Conservation (phyloP, 345 rosid genomes). For the Aegle marmelos region DNA sequence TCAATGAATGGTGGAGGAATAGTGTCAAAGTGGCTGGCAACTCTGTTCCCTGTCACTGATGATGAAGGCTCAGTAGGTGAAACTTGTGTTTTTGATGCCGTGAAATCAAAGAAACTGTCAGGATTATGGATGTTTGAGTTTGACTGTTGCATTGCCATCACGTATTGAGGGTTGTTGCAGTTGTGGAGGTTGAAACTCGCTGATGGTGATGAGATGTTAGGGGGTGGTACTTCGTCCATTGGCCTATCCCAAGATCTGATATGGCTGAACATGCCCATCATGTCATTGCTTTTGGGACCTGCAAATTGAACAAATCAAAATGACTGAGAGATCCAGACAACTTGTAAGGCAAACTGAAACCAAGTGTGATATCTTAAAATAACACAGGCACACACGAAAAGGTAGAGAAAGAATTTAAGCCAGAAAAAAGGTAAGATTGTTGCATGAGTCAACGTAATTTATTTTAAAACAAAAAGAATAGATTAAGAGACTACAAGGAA, state of each 20-base stretch:
- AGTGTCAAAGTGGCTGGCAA: slow-evolving; percentile 24
- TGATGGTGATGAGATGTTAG: not conserved
- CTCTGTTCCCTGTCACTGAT: slow-evolving; percentile 13
- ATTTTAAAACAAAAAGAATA: not conserved
- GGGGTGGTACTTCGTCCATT: not conserved
- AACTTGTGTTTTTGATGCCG: slow-evolving; percentile 18
- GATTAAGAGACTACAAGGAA: not conserved
- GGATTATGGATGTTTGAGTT: slow-evolving; percentile 19
- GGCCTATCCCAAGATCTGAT: slow-evolving; percentile 38
- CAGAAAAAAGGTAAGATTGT: slow-evolving; percentile 8
- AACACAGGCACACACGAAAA: not conserved
- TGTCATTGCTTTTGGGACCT: slow-evolving; percentile 42
- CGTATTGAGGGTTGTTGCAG: slow-evolving; percentile 1
- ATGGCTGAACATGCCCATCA: slow-evolving; percentile 37
- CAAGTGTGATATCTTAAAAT: not conserved
- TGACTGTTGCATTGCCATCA: slow-evolving; percentile 40
- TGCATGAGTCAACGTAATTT: slow-evolving; percentile 9
- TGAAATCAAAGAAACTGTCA: slow-evolving; percentile 26
- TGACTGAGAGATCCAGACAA: slow-evolving; percentile 3
- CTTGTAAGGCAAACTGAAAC: not conserved
- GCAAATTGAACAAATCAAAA: slow-evolving; percentile 18
- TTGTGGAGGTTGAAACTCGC: not conserved
- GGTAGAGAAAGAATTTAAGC: slow-evolving; percentile 8
- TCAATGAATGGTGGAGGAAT: slow-evolving; percentile 54
- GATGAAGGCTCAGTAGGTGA: slow-evolving; percentile 31